A percentile compares a stretch with the other conserved stretches of the same genome.
phyloP scores from a whole-genome alignment of 495 filamentous ascomycete species.

The Neurospora tetrasperma region DNA sequence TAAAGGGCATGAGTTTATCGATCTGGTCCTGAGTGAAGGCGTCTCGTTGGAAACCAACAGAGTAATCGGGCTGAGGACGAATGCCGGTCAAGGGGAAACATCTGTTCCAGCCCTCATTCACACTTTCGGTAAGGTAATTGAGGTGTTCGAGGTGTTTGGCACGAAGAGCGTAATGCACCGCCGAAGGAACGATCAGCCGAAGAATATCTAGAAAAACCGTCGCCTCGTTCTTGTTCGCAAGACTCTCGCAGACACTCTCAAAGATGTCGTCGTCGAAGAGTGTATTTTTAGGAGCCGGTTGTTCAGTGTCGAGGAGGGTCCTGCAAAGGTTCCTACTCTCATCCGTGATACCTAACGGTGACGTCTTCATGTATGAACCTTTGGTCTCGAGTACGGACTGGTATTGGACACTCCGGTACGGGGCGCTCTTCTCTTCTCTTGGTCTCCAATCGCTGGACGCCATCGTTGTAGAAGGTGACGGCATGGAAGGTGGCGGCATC shows the following conservation, averaged over 20 bases:
- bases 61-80: constrained; percentile 29
- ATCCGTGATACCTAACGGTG: not conserved
- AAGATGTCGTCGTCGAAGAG: constrained; percentile 4
- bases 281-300: not conserved
- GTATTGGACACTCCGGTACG: not conserved
- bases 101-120: constrained; percentile 35
- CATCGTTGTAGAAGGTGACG: not conserved
- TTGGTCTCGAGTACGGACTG: not conserved
- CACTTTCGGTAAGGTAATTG: constrained; percentile 24
- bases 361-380: not conserved
- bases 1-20: constrained; percentile 27
- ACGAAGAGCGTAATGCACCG: not conserved
- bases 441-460: not conserved
- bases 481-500: not conserved
- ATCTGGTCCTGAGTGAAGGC: constrained; percentile 35
- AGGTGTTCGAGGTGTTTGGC: not conserved
- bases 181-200: constrained; percentile 16
- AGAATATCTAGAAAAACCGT: constrained; percentile 2
- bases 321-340: not conserved
- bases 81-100: constrained; percentile 22
- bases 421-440: not conserved
- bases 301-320: not conserved
- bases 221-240: not conserved
- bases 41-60: constrained; percentile 30
- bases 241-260: not conserved